Conservation (phyloP, 2,329 filamentous ascomycete genomes). For the Epicoccum sorghinum region DNA sequence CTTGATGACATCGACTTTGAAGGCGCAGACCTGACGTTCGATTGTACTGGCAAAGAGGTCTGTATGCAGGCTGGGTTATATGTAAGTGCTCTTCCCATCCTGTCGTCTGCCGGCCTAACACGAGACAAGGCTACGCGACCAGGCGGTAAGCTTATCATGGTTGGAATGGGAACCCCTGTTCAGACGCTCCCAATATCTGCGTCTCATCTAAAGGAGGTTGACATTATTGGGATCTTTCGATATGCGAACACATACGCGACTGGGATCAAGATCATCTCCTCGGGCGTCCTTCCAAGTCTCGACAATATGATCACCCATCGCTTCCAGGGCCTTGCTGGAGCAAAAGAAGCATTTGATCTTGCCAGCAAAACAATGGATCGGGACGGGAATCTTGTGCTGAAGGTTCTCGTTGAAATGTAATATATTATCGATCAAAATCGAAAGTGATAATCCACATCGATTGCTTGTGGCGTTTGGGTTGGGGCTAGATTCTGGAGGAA, state of each 20-base stretch:
- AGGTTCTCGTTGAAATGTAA: slow-evolving; percentile 52
- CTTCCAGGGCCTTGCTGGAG: slow-evolving; percentile 54
- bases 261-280: slow-evolving; percentile 60
- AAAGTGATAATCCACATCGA: not conserved
- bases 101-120: slow-evolving; percentile 14
- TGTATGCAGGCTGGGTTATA: slow-evolving; percentile 52
- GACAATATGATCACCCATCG: slow-evolving; percentile 62
- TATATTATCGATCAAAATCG: not conserved
- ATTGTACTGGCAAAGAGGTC: slow-evolving; percentile 51
- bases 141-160: slow-evolving; percentile 60
- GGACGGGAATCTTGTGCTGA: slow-evolving; percentile 59
- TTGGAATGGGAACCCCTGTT: slow-evolving; percentile 63
- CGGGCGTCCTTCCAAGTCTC: slow-evolving; percentile 56
- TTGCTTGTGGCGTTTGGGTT: slow-evolving; percentile 6
- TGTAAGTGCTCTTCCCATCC: slow-evolving; percentile 32
- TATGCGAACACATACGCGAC: slow-evolving; percentile 62
- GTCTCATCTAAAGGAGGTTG: slow-evolving; percentile 62
- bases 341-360: slow-evolving; percentile 58
- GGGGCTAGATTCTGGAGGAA: not conserved
- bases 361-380: slow-evolving; percentile 59
- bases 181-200: slow-evolving; percentile 61
- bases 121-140: slow-evolving; percentile 49
- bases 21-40: slow-evolving; percentile 50
- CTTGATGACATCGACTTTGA: slow-evolving; percentile 46
- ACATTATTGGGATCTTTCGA: slow-evolving; percentile 63